Percentiles rank a stretch among this genome's conserved stretches.
These are phyloP conservation scores for Sclerotiophoma versabilis DNA, from an alignment of 2,329 filamentous ascomycete species.

Conservation along the genomic window DNA sequence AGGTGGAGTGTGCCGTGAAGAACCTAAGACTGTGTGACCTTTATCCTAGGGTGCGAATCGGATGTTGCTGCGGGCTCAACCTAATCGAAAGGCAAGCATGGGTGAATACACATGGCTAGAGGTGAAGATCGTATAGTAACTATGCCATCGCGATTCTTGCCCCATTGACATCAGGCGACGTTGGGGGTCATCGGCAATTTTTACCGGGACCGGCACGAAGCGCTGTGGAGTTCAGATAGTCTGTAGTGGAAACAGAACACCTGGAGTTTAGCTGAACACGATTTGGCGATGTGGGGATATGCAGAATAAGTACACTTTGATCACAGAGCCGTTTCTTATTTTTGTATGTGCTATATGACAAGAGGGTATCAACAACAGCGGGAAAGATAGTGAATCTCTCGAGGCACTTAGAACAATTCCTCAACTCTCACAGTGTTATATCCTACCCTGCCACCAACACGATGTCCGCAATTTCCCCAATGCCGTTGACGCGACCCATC, in stretches of 20 bases:
- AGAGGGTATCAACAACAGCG: neutral
- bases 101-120: neutral
- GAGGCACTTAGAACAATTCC: slow-evolving; percentile 27
- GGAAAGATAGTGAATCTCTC: neutral
- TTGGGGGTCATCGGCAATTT: neutral
- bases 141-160: neutral
- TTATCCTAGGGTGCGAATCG: slow-evolving; percentile 1
- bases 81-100: neutral
- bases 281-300: neutral
- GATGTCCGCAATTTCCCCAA: slow-evolving; percentile 30
- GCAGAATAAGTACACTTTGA: neutral
- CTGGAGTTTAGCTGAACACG: neutral
- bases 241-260: neutral
- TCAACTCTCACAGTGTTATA: slow-evolving; percentile 16
- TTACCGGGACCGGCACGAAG: neutral
- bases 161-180: neutral
- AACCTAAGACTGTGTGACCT: neutral
- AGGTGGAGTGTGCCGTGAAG: neutral
- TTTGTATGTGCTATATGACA: neutral
- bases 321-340: too few relatives aligned
- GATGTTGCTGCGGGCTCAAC: neutral
- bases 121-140: neutral
- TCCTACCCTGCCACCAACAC: slow-evolving; percentile 14
- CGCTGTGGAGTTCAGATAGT: neutral
- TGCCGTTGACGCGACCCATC: slow-evolving; percentile 3